Conservation (phyloP, 441 rosid genomes). For the Erodium trifolium region DNA sequence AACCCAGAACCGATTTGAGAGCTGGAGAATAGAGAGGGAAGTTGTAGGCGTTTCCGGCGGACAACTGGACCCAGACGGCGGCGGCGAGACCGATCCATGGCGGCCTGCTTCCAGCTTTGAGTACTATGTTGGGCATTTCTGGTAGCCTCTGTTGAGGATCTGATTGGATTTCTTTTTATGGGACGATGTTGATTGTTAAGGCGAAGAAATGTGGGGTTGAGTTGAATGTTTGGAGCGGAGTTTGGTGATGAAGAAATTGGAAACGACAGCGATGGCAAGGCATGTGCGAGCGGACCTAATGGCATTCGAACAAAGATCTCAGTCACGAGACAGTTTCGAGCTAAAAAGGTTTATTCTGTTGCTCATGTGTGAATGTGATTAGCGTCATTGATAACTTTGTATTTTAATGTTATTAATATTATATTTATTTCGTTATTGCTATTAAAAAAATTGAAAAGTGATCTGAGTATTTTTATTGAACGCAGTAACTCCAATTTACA, state of each 20-base stretch:
- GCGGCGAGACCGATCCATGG: constrained; percentile 97
- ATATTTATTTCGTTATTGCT: too few species aligned
- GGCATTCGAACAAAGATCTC: neutral
- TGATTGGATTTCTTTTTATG: neutral
- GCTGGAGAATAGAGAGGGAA: constrained; percentile 84
- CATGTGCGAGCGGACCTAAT: neutral
- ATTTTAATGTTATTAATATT: too few species aligned
- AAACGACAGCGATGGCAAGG: neutral
- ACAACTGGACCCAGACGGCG: constrained; percentile 75
- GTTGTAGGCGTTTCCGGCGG: constrained; percentile 62
- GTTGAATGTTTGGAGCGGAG: neutral
- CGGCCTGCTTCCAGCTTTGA: constrained; percentile 78
- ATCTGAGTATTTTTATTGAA: too few species aligned
- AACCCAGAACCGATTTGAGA: constrained; percentile 70
- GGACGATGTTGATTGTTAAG: neutral
- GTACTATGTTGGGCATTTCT: constrained; percentile 45
- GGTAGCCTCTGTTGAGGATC: neutral
- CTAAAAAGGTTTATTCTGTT: too few species aligned
- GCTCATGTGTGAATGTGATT: too few species aligned
- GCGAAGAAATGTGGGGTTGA: constrained; percentile 2
- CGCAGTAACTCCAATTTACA: too few species aligned
- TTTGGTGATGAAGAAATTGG: neutral
- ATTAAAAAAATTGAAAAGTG: too few species aligned
- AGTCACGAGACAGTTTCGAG: neutral
- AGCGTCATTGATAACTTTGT: too few species aligned